phyloP scores from a whole-genome alignment of 1,284 basidiomycete genomes.

The Irpex lacteus region DNA sequence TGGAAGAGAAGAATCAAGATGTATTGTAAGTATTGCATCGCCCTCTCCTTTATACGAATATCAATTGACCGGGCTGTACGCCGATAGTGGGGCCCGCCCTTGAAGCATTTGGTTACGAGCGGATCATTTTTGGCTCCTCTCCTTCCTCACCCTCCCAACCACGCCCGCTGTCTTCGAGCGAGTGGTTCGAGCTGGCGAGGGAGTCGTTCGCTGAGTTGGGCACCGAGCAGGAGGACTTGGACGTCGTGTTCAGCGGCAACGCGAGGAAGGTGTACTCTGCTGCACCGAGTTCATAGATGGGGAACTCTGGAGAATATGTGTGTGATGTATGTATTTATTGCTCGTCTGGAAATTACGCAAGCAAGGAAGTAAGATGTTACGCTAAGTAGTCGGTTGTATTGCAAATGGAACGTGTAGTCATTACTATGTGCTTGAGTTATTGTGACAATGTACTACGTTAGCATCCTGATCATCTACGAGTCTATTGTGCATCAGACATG shows the following conservation, averaged over 20 bases:
- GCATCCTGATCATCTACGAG: too few species aligned
- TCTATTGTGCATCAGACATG: too few species aligned
- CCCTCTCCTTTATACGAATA: too few species aligned
- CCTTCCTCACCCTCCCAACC: constrained; percentile 43
- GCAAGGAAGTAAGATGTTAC: neutral
- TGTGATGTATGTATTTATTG: neutral
- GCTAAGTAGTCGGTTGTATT: too few species aligned
- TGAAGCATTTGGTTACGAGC: constrained; percentile 58
- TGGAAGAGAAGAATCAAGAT: constrained; percentile 85
- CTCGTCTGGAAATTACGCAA: neutral
- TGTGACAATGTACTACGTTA: too few species aligned
- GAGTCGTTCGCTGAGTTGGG: constrained; percentile 83
- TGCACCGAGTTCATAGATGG: constrained; percentile 19
- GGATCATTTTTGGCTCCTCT: constrained; percentile 54
- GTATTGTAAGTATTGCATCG: constrained; percentile 64
- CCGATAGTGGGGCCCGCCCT: constrained; percentile 71
- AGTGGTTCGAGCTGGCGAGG: constrained; percentile 83
- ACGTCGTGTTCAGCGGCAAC: constrained; percentile 69
- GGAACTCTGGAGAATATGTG: neutral
- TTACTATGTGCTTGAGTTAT: too few species aligned
- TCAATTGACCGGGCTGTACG: neutral
- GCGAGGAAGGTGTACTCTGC: constrained; percentile 57
- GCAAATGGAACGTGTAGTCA: too few species aligned
- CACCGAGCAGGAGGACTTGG: constrained; percentile 73
- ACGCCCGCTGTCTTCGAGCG: constrained; percentile 42